phyloP scores from a whole-genome alignment of 257 asterid species.

The Solanum pinnatisectum region DNA sequence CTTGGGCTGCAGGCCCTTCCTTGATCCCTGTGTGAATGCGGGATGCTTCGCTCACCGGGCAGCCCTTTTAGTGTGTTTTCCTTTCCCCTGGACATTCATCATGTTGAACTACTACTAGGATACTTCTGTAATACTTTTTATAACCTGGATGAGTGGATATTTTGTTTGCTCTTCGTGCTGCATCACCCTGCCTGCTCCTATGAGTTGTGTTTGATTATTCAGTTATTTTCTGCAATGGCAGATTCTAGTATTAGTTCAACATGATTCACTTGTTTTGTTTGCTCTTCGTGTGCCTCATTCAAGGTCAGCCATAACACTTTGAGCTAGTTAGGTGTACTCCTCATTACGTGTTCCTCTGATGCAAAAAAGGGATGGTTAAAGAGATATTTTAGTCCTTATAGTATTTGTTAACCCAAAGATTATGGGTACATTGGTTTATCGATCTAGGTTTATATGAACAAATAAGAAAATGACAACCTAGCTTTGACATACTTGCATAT shows the following conservation, averaged over 20 bases:
- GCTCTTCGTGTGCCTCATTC: background rate
- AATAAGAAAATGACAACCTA: background rate
- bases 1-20: background rate
- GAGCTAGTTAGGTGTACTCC: background rate
- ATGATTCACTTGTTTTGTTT: too few species aligned
- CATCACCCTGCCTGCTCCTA: background rate
- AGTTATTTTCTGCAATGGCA: background rate
- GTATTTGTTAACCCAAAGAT: background rate
- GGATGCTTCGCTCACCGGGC: background rate
- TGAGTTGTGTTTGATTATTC: background rate
- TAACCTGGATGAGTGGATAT: background rate
- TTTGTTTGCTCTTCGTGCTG: background rate
- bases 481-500: background rate
- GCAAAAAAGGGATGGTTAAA: background rate
- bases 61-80: background rate
- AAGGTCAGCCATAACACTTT: background rate
- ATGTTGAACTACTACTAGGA: background rate
- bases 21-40: background rate
- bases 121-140: background rate
- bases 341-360: background rate
- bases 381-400: background rate
- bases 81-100: background rate
- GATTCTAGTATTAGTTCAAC: background rate
- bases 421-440: background rate
- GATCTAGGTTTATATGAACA: background rate